These are phyloP conservation scores for Brettanomyces sp. DNA, from an alignment of 805 yeast genomes.

Conservation along the genomic window DNA sequence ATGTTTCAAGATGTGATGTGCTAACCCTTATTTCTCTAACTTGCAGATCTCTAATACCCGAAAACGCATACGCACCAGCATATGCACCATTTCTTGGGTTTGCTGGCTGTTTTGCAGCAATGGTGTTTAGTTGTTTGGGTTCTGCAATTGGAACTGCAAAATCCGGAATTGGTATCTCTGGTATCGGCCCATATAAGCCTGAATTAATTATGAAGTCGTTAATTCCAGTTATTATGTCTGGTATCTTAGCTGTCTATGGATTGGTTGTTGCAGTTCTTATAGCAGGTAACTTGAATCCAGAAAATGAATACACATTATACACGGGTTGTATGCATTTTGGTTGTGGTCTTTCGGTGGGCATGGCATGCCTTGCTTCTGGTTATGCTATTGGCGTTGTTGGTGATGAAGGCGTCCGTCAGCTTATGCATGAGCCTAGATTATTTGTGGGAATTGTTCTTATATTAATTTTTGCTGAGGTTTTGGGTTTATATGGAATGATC, in stretches of 20 bases:
- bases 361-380: constrained; percentile 93
- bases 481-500: constrained; percentile 93
- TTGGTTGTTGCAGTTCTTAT: constrained; percentile 92
- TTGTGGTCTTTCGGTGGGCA: constrained; percentile 93
- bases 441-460: constrained; percentile 97
- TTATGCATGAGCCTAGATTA: constrained; percentile 94
- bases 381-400: constrained; percentile 99
- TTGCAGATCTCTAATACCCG: constrained; percentile 3
- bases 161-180: constrained; percentile 96
- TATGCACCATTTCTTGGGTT: constrained; percentile 97
- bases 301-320: constrained; percentile 72
- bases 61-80: constrained; percentile 63
- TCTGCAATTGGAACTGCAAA: constrained; percentile 99
- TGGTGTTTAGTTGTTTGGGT: constrained; percentile 89
- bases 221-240: constrained; percentile 97
- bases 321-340: constrained; percentile 98
- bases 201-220: constrained; percentile 92
- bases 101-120: constrained; percentile 93
- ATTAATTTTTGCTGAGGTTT: constrained; percentile 95
- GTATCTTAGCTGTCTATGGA: constrained; percentile 95
- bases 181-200: constrained; percentile 96
- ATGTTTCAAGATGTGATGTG: too few species aligned
- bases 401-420: constrained; percentile 98
- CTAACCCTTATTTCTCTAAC: not conserved
- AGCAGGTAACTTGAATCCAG: constrained; percentile 81